These are phyloP conservation scores for Monosporascus sp. DNA, from an alignment of 2,329 filamentous ascomycete species.

Conservation along the genomic window DNA sequence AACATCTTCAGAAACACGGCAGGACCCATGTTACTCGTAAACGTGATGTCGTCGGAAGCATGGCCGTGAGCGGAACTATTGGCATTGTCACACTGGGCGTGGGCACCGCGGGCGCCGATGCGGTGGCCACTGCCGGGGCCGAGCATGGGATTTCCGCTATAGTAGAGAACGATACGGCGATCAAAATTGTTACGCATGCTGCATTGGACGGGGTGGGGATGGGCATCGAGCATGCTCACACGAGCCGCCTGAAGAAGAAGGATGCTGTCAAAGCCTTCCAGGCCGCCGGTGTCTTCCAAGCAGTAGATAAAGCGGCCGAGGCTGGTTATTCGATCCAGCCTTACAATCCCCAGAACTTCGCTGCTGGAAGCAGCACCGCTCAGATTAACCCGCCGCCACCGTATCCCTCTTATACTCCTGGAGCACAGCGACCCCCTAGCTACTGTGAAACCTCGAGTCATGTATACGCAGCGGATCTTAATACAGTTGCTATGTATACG, in stretches of 20 bases:
- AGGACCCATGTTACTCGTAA: conserved; percentile 34
- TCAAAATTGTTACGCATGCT: conserved; percentile 29
- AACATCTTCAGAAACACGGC: conserved; percentile 28
- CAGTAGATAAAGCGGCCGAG: conserved; percentile 23
- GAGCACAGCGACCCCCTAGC: conserved; percentile 3
- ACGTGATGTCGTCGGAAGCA: conserved; percentile 33
- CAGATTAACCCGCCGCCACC: background rate
- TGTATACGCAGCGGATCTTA: background rate
- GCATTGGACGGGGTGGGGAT: conserved; percentile 32
- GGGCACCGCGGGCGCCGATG: conserved; percentile 29
- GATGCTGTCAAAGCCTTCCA: conserved; percentile 27
- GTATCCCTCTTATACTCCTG: conserved; percentile 1
- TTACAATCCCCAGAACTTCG: conserved; percentile 9
- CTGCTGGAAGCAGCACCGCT: background rate
- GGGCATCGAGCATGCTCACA: conserved; percentile 31
- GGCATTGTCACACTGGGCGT: conserved; percentile 32
- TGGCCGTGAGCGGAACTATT: conserved; percentile 32
- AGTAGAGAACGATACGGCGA: conserved; percentile 28
- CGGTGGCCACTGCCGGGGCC: conserved; percentile 28
- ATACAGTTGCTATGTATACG: background rate
- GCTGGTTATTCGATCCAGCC: conserved; percentile 14
- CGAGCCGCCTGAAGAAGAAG: conserved; percentile 29
- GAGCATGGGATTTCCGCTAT: conserved; percentile 24
- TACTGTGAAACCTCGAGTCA: background rate
- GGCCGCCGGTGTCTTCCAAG: conserved; percentile 27